These are phyloP conservation scores for Paralagenidium karlingii DNA, from an alignment of 352 stramenopile species.

Conservation along the genomic window DNA sequence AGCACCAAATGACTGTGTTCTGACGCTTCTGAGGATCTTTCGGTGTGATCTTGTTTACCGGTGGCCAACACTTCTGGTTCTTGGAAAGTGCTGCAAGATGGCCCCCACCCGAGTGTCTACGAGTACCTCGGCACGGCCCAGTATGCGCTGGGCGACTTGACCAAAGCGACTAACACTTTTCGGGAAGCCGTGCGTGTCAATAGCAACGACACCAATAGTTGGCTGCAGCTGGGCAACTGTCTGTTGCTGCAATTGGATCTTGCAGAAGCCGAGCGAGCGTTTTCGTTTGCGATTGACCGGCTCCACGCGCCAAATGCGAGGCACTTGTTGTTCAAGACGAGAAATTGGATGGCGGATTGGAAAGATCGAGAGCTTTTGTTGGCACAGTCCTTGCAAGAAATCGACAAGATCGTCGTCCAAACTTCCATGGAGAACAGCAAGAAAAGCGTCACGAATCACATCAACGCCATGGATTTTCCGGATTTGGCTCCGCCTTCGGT, in stretches of 20 bases:
- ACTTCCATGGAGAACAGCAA: slow-evolving; percentile 1
- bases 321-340: slow-evolving; percentile 41
- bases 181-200: slow-evolving; percentile 34
- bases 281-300: slow-evolving; percentile 32
- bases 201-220: slow-evolving; percentile 25
- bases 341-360: slow-evolving; percentile 63
- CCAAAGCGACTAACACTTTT: slow-evolving; percentile 45
- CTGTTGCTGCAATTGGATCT: slow-evolving; percentile 45
- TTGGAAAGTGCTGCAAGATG: slow-evolving; percentile 13
- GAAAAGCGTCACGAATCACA: too few species aligned
- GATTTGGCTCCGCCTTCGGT: slow-evolving; percentile 14
- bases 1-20: too few species aligned
- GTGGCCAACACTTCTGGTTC: too few species aligned
- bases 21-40: too few species aligned
- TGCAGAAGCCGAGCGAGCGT: slow-evolving; percentile 18
- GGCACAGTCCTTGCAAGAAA: slow-evolving; percentile 12
- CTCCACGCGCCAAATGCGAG: slow-evolving; percentile 18
- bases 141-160: slow-evolving; percentile 50
- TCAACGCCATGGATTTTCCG: slow-evolving; percentile 31
- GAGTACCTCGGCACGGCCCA: slow-evolving; percentile 58
- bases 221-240: slow-evolving; percentile 56
- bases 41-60: too few species aligned
- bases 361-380: slow-evolving; percentile 32
- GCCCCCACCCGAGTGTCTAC: slow-evolving; percentile 30
- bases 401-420: slow-evolving; percentile 9